Conservation (phyloP, 140 eudicot species). For the Oenanthe javanica region DNA sequence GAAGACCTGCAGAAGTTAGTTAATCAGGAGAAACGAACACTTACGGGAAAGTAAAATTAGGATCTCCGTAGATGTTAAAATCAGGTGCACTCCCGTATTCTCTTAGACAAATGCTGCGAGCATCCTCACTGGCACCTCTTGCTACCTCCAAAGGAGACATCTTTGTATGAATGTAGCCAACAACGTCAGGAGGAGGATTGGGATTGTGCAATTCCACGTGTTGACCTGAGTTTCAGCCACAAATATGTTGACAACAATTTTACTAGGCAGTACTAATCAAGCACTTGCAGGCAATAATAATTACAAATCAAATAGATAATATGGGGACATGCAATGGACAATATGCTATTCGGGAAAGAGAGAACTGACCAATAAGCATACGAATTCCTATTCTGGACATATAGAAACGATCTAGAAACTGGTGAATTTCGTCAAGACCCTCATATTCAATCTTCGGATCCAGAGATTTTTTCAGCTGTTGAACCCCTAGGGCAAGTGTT, state of each 20-base stretch:
- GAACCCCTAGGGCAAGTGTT: slow-evolving; percentile 90
- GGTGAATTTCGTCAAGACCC: slow-evolving; percentile 75
- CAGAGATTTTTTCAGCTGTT: slow-evolving; percentile 73
- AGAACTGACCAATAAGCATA: slow-evolving; percentile 83
- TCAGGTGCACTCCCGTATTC: slow-evolving; percentile 94
- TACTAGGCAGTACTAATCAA: neutral
- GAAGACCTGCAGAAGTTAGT: neutral
- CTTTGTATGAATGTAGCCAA: slow-evolving; percentile 83
- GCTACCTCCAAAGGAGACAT: slow-evolving; percentile 92
- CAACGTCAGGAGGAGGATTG: slow-evolving; percentile 59
- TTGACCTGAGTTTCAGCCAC: slow-evolving; percentile 56
- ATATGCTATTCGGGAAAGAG: neutral
- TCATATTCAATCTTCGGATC: slow-evolving; percentile 47
- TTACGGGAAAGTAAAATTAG: slow-evolving; percentile 85
- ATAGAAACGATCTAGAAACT: slow-evolving; percentile 90
- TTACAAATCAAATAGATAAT: neutral
- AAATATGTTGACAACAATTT: neutral
- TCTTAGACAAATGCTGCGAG: slow-evolving; percentile 72
- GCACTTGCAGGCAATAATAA: neutral
- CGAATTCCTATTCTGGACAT: slow-evolving; percentile 96
- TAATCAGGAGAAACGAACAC: slow-evolving; percentile 15
- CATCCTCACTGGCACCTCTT: slow-evolving; percentile 87
- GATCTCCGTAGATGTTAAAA: slow-evolving; percentile 75
- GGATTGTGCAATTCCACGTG: slow-evolving; percentile 94
- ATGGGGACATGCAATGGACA: neutral